Percentiles rank a stretch among this genome's conserved stretches.
Evolutionary conservation across 768 basidiomycete species (phyloP).

Genomic region (Leccinum disarticulatum): DNA sequence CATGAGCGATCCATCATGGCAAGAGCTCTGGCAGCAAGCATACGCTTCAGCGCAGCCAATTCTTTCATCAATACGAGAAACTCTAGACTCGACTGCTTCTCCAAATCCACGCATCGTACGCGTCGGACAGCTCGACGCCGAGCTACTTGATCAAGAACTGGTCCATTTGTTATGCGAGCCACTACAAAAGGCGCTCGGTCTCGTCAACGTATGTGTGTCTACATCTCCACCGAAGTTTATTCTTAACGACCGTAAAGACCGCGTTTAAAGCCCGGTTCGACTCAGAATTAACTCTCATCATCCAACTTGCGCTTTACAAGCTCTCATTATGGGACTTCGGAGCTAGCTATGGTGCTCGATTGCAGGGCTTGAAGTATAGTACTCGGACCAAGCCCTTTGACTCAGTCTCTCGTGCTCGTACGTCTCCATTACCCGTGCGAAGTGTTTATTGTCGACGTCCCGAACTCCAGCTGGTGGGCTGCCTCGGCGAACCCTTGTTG

Average conservation of each 20-base stretch:
- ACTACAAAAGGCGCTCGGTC: conserved; percentile 65
- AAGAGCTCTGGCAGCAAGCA: conserved; percentile 53
- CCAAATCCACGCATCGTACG: conserved; percentile 57
- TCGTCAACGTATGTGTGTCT: conserved; percentile 58
- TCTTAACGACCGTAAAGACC: conserved; percentile 41
- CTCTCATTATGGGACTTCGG: conserved; percentile 80
- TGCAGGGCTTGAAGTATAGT: conserved; percentile 74
- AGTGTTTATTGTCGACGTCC: conserved; percentile 1
- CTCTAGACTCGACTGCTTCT: conserved; percentile 33
- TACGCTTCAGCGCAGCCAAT: conserved; percentile 62
- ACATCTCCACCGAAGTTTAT: not conserved
- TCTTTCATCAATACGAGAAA: conserved; percentile 47
- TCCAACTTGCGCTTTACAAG: conserved; percentile 74
- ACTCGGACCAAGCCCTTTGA: conserved; percentile 13
- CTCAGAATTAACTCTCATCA: conserved; percentile 69
- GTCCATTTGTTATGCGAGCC: conserved; percentile 80
- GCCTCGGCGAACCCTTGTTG: conserved; percentile 55
- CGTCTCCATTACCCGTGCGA: conserved; percentile 6
- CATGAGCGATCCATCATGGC: conserved; percentile 26
- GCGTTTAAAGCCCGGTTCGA: conserved; percentile 62
- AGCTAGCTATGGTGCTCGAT: conserved; percentile 78
- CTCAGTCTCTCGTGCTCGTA: conserved; percentile 22
- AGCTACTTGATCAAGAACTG: conserved; percentile 87
- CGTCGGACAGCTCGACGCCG: conserved; percentile 90
- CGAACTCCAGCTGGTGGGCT: conserved; percentile 57